Base-by-base conservation (phyloP, 441 rosid genomes). In the Pelargonium fulgidum region DNA sequence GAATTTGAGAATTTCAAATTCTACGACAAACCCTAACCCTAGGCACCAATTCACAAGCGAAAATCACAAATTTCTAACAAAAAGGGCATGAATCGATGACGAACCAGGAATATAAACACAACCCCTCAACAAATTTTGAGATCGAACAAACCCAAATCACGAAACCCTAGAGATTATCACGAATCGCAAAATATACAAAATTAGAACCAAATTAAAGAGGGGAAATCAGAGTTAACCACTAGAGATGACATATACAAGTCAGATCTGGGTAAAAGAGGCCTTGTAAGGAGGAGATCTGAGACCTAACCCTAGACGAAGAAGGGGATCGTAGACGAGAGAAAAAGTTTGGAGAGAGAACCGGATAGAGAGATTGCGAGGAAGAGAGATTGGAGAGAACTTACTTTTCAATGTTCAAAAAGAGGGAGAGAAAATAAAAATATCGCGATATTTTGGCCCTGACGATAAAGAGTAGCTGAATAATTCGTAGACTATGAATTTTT, bases 21-120 rank as follows among this genome's bases (percentile, higher is more conserved):
- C 39, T 22, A 5, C 4, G 9, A 17, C 20, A 71, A 85, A 75
- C 91, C 91, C 92, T 86, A 89, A 83, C 88, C 89, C 91, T 87
- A 86, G 78, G 70, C 68, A 14, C 71, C 47, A 71, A 79, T 77
- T 74, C 14, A 65, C 54, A 3, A n/a, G 72, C 39, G 4, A 41
- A 22, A 73, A 20, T 67, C 19, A 50, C 26, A 76, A 82, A 73
- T 85, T 59, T 61, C 41, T 4, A 16, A 62, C 24, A 8, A 4
- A 4, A 72, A 67, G 58, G 20, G 45, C 17, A 68, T 16, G 16
- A 77, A 73, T 64, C 41, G 29, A 48, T 26, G 13, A 63, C 64
- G 36, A 29, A n/a, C 13, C 19, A 0, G 45, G 70, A 48, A 24
- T n/a, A 54, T 4, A 67, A 54, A 66, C 62, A 39, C 61, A 82